Base-by-base conservation (phyloP, 495 filamentous ascomycete genomes). In the Podospora conica region DNA sequence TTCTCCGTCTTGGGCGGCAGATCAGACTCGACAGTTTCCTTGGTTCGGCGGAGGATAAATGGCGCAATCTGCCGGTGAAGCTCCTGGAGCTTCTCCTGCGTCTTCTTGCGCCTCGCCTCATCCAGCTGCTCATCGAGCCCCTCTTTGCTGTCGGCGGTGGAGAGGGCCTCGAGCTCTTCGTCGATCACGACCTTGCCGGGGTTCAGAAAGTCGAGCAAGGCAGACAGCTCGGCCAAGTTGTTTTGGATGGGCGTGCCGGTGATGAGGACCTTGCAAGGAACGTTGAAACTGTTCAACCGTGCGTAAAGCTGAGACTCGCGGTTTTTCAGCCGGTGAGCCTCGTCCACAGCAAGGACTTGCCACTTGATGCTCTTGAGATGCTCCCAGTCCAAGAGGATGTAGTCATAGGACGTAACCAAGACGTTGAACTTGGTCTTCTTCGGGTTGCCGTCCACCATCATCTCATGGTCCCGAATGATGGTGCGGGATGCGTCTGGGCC, bases 181-280 rank as follows among this genome's bases (percentile, higher is more conserved):
- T 98, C 93, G 59, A 98, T 90, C 27, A 88, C 76, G 40, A 97
- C 87, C 71, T 89, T 84, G 12, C 93, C 95, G 18, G 95, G 95
- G 77, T 96, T 96, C 11, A 98, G 84, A 74, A 99, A 98, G 74
- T 98, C 93, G 74, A 99, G 87, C 20, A 99, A 84, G 1, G 95
- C 91, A 3, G 91, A 89, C 3, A 99, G 82, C 74, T 99, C 95
- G 18, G 90, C 91, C 10, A 98, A 78, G 63, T 93, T 97, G 76
- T 99, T 99, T 72, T 99, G 95, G 68, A 99, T 92, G 0, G 95
- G 95, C 1, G 95, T 99, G 28, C 95, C 95, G 6, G 95, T 99
- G 68, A 99, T 98, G 59, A 99, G 84, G 53, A 98, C 86, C 58
- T 91, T 88, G 75, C 88, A 89, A 3, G 92, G 92, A 6, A 91